These are phyloP conservation scores for Alternaria tenuissima DNA, from an alignment of 2,329 filamentous ascomycete species.

Conservation along the genomic window DNA sequence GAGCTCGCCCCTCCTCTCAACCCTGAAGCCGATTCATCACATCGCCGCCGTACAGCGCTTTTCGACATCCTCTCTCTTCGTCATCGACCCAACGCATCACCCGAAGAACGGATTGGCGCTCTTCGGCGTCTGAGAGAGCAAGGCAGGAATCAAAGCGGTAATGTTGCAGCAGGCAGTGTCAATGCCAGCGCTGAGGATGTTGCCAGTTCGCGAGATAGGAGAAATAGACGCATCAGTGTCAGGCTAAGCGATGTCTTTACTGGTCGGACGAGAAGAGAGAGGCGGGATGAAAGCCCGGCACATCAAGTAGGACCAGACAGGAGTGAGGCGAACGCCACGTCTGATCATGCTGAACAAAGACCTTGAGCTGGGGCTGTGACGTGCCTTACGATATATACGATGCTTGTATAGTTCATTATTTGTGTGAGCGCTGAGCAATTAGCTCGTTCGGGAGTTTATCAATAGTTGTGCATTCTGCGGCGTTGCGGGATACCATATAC, in stretches of 20 bases:
- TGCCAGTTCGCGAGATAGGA: slow-evolving; percentile 16
- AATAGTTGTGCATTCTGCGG: no score
- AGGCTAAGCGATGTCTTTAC: slow-evolving; percentile 39
- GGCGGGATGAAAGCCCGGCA: slow-evolving; percentile 12
- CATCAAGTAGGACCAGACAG: not conserved
- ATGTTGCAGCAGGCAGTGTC: slow-evolving; percentile 16
- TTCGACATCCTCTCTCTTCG: slow-evolving; percentile 53
- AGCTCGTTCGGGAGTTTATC: no score
- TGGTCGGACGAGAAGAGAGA: slow-evolving; percentile 23
- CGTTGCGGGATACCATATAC: no score
- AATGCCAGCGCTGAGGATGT: slow-evolving; percentile 33
- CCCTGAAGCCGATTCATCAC: slow-evolving; percentile 36
- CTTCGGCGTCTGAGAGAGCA: slow-evolving; percentile 50
- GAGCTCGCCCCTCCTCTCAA: slow-evolving; percentile 43
- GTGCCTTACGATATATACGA: not conserved
- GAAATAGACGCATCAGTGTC: slow-evolving; percentile 39
- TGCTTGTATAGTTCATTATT: not conserved
- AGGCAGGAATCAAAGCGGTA: slow-evolving; percentile 32
- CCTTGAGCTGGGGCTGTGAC: rapidly evolving
- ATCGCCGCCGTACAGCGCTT: slow-evolving; percentile 47
- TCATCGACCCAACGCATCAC: slow-evolving; percentile 50
- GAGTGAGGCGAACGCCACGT: not conserved
- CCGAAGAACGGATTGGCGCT: slow-evolving; percentile 55
- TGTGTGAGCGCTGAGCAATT: no score
- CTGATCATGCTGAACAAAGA: not conserved